Evolutionary conservation across 768 basidiomycete genomes (phyloP), one percentile per base, ranked within the genome.

Genomic region (Trametes elegans): DNA sequence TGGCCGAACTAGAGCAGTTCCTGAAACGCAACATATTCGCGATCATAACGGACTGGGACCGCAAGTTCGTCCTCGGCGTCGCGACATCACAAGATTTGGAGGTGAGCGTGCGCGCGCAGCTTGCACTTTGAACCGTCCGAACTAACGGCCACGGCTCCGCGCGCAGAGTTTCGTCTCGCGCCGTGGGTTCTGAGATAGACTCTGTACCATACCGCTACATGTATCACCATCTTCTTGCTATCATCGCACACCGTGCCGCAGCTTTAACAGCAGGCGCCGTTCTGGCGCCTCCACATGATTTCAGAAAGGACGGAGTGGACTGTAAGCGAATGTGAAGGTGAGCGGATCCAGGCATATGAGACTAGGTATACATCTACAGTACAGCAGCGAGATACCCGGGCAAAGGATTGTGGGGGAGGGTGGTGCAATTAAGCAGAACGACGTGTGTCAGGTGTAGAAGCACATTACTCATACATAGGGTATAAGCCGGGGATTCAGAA

Each of bases 21-120:
- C 74, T 96, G 48, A 73, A 76, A 59, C 50, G 74, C 19, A 87
- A 90, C 59, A 77, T 87, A 35, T 93, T 93, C 59, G 91, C 90
- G 2, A 70, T 93, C 24, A 94, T 96, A 32, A 95, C 94, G 5
- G 94, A 97, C 69, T 71, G 74, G 41, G 77, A 78, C 47, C 82
- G 90, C 53, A 91, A 92, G 66, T 93, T 93, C 55, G 90, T 93
- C 3, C 78, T 93, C 14, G 91, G 77, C 1, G 83, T 93, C 0
- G 90, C 87, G 1, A 93, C 91, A 18, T 66, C 74, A 16, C 84
- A 91, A 26, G 91, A 93, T 66, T 72, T 93, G 18, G 82, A 90
- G 65, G 72, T 71, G 44, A 27, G 60, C 23, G 26, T 23, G 11
- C n/a, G n/a, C n/a, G n/a, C 24, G 7, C 39, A 8, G n/a, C 34